phyloP scores from a whole-genome alignment of 768 basidiomycete species.

The Kondoa subrosea region DNA sequence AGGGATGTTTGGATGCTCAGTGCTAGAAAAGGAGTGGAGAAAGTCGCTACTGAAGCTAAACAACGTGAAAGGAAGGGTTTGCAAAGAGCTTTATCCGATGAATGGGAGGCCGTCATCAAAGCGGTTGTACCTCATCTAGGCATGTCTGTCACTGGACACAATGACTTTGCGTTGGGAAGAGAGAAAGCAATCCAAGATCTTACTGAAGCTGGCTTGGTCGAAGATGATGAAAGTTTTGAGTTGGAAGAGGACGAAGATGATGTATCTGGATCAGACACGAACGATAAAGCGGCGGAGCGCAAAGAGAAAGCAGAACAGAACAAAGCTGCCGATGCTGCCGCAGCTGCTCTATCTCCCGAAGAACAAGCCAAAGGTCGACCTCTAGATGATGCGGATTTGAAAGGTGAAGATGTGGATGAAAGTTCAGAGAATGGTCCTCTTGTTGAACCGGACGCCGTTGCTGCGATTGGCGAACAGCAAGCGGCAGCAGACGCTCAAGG shows the following conservation, averaged over 20 bases:
- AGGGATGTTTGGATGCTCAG: constrained; percentile 87
- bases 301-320: constrained; percentile 26
- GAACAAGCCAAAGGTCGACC: constrained; percentile 12
- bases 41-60: constrained; percentile 29
- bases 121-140: constrained; percentile 12
- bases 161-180: constrained; percentile 4
- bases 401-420: constrained; percentile 3
- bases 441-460: background rate
- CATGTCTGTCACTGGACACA: background rate
- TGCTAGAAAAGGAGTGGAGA: constrained; percentile 48
- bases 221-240: constrained; percentile 17
- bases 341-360: constrained; percentile 18
- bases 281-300: constrained; percentile 18
- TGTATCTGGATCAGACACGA: constrained; percentile 36
- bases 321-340: constrained; percentile 15
- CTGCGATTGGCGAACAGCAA: background rate
- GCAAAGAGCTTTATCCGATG: constrained; percentile 11
- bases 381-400: constrained; percentile 2
- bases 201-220: constrained; percentile 1
- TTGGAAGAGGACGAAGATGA: constrained; percentile 35
- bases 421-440: background rate
- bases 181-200: constrained; percentile 7
- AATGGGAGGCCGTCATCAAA: constrained; percentile 27
- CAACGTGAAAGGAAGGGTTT: constrained; percentile 23
- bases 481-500: constrained; percentile 13